Conservation (phyloP, 2,329 filamentous ascomycete species). For the Coniochaeta sp. region DNA sequence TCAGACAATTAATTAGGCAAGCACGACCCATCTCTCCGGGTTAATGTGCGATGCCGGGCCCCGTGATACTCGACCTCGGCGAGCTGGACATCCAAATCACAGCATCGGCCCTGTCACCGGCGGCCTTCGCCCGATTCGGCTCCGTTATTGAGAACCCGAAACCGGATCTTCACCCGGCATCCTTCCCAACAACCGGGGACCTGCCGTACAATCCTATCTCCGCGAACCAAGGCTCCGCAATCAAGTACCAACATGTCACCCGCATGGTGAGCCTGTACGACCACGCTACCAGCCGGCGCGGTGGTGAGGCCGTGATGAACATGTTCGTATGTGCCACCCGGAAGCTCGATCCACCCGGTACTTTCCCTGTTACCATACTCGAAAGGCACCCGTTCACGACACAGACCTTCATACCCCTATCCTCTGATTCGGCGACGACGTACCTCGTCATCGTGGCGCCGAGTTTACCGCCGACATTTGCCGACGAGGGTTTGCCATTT, state of each 20-base stretch:
- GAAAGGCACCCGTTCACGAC: conserved; percentile 92
- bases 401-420: conserved; percentile 84
- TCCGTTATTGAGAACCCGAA: conserved; percentile 72
- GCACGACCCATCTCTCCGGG: not conserved
- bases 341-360: conserved; percentile 28
- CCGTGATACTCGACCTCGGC: conserved; percentile 32
- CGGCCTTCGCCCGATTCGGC: conserved; percentile 72
- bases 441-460: conserved; percentile 91
- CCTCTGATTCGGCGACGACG: conserved; percentile 27
- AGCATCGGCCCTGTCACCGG: conserved; percentile 59
- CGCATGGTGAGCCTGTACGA: conserved; percentile 63
- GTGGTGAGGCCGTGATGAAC: conserved; percentile 63
- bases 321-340: conserved; percentile 83
- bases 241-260: conserved; percentile 81
- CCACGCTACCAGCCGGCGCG: conserved; percentile 46
- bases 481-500: conserved; percentile 30
- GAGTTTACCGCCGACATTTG: conserved; percentile 45
- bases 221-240: conserved; percentile 80
- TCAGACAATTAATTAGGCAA: no score
- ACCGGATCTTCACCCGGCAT: conserved; percentile 44
- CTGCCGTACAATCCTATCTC: conserved; percentile 44
- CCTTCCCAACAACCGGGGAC: conserved; percentile 13
- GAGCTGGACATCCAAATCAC: conserved; percentile 40
- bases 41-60: not conserved
- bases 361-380: conserved; percentile 64